Base-by-base conservation (phyloP, 805 yeast species). In the Saccharomycopsis malanga region DNA sequence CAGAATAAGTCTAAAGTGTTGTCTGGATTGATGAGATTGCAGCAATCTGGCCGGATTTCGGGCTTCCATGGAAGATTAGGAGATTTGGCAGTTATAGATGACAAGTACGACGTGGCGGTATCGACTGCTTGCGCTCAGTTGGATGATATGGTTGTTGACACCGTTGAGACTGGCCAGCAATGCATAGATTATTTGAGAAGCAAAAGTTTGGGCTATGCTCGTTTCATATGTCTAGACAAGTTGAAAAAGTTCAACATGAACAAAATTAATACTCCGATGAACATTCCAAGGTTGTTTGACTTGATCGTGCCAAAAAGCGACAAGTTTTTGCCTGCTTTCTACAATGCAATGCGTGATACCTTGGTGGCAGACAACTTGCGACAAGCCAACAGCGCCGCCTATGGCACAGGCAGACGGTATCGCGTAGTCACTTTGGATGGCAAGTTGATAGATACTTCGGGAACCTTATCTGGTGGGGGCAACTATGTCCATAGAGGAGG, bases 391-490 rank as follows among this genome's bases (percentile, higher is more conserved):
- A 67, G 73, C 35, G 93, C 91, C 25, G 98, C 98, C 0, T 91
- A 83, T 66, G 93, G 95, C 1, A 64, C 72, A 3, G 69, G 71
- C 15, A 78, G 71, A 55, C 70, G 98, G 57, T 85, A 77, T 73
- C 75, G 95, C 56, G 98, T 91, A 21, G 98, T 94, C 0, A 88
- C 98, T 0, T 62, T 88, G 6, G 95, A 86, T 61, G 99, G 99
- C 21, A 83, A 87, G 56, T 68, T 93, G 20, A 91, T 93, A 48
- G 97, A 89, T 57, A 79, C 82, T 14, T 84, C 95, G 2, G 99
- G 99, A 63, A 86, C 97, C 1, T 81, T 94, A 81, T 79, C 95
- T 40, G 99, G 99, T 57, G 99, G 99, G 65, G 98, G 98, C 45
- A 74, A 72, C 46, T 69, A 74, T 34, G 74, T 72, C 6, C 72